Conservation (phyloP, 1,284 basidiomycete genomes). For the Ganoderma sinense region DNA sequence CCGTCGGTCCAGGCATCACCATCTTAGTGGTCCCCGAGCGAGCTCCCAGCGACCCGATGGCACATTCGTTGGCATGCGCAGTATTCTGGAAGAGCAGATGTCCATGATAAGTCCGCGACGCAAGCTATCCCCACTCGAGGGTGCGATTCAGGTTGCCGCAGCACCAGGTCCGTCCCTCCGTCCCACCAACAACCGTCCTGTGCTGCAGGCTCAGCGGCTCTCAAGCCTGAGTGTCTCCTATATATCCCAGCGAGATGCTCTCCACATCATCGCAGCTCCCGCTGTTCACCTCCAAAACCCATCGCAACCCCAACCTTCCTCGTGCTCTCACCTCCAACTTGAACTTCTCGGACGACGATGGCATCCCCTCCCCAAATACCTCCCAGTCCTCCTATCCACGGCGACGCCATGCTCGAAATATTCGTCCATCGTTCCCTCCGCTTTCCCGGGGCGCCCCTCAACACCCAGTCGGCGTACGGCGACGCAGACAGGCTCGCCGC, state of each 20-base stretch:
- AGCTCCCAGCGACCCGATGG: background rate
- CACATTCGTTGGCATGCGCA: background rate
- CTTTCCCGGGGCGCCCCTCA: constrained; percentile 47
- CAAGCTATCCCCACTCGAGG: background rate
- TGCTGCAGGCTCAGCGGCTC: too few species aligned
- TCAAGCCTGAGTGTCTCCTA: background rate
- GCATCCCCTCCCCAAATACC: constrained; percentile 41
- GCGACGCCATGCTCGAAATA: constrained; percentile 66
- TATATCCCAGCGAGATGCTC: background rate
- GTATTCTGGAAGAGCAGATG: background rate
- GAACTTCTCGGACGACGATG: constrained; percentile 18
- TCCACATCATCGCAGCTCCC: constrained; percentile 15
- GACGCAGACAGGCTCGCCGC: constrained; percentile 66
- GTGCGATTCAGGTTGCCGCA: background rate
- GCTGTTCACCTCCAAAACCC: constrained; percentile 27
- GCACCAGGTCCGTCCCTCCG: background rate
- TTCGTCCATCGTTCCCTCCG: constrained; percentile 73
- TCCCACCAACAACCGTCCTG: background rate
- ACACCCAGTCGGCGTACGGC: constrained; percentile 50
- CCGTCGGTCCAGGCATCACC: background rate
- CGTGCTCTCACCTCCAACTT: too few species aligned
- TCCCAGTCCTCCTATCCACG: constrained; percentile 50
- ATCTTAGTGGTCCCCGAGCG: background rate
- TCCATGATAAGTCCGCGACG: background rate
- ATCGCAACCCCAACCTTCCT: too few species aligned